Evolutionary conservation across 805 yeast genomes (phyloP), one percentile per base, ranked within the genome.

Genomic region (Brettanomyces sp.): DNA sequence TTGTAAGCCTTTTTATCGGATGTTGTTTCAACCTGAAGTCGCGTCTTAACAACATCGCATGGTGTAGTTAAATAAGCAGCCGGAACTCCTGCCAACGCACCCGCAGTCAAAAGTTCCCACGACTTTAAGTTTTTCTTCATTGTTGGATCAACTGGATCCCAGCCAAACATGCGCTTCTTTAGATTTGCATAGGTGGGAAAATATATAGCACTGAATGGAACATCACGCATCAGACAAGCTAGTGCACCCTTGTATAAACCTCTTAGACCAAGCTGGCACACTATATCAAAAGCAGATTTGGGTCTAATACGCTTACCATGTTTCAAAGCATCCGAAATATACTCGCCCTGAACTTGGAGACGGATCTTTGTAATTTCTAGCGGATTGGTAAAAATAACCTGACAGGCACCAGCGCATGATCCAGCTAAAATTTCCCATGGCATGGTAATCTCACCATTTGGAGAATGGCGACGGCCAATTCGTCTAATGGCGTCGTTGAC

Each of bases 71-170:
- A 70, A 64, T 85, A 91, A 9, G 98, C 98, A 30, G 98, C 95
- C 8, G 99, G 99, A 71, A 95, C 88, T 61, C 98, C 99, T 12
- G 99, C 98, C 52, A 90, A 62, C 9, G 95, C 97, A 65, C 99
- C 99, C 49, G 95, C 78, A 4, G 78, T 63, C 49, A 91, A 75
- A 52, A 93, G 70, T 65, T 91, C 95, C 84, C 91, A 82, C 28
- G 95, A 79, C 51, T 79, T 79, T 49, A 90, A 76, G 50, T 75
- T 72, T 41, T 69, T 73, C 54, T 76, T 72, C 55, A 80, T 76
- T 46, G 72, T 73, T 25, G 78, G 73, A 57, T 77, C 77, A 42
- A 68, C 62, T 4, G 95, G 95, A 57, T 91, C 95, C 60, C 84
- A 89, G 45, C 83, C 77, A 65, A 90, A 90, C 51, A 86, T 59